These are phyloP conservation scores for Corynascus novoguineensis DNA, from an alignment of 495 filamentous ascomycete species.

Conservation along the genomic window DNA sequence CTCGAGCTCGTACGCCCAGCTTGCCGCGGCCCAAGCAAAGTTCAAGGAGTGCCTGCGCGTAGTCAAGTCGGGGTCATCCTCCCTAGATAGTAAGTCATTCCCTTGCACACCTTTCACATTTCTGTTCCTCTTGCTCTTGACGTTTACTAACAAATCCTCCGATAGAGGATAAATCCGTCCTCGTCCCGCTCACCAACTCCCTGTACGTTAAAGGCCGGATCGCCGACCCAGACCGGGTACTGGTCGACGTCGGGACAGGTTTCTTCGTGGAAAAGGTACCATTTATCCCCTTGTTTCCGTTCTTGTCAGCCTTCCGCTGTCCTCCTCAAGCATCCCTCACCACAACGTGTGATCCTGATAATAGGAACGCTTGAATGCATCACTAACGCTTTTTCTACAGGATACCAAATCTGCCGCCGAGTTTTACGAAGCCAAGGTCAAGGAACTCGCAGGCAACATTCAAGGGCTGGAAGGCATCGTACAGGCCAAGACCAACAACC, in stretches of 20 bases:
- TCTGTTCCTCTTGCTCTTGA: not conserved
- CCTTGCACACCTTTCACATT: not conserved
- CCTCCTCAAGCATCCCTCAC: not conserved
- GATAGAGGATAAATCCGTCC: constrained; percentile 55
- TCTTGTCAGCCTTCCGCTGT: not conserved
- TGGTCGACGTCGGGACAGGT: constrained; percentile 94
- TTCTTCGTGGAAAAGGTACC: constrained; percentile 92
- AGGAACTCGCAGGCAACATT: constrained; percentile 70
- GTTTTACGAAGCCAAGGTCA: constrained; percentile 83
- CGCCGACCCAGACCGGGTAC: constrained; percentile 68
- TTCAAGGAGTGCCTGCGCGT: constrained; percentile 83
- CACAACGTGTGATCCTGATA: too few relatives aligned
- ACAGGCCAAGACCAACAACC: constrained; percentile 73
- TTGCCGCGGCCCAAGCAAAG: constrained; percentile 81
- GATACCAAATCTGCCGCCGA: constrained; percentile 66
- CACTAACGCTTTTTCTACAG: constrained; percentile 28
- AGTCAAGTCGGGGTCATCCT: constrained; percentile 55
- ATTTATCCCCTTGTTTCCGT: not conserved
- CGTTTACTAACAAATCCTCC: not conserved
- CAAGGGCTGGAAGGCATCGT: constrained; percentile 83
- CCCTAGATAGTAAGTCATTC: constrained; percentile 33
- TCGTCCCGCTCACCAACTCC: constrained; percentile 87
- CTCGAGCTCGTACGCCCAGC: constrained; percentile 77
- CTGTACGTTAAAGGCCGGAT: constrained; percentile 87
- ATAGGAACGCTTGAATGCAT: too few relatives aligned